Conservation (phyloP, 1,284 basidiomycete genomes). For the Moesziomyces globuligerus region DNA sequence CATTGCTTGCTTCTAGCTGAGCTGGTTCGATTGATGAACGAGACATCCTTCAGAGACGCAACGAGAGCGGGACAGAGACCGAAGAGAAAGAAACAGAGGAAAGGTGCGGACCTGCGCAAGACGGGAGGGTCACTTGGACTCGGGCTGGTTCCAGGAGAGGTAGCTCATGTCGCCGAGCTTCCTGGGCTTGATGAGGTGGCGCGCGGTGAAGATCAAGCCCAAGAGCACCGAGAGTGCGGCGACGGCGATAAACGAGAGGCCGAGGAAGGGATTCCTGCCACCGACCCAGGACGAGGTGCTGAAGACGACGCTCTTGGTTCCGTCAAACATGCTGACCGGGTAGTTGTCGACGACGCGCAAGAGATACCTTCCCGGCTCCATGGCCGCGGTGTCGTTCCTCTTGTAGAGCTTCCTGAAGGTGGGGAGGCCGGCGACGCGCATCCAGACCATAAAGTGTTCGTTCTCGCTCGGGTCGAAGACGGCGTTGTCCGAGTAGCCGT, state of each 20-base stretch:
- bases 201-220: conserved; percentile 85
- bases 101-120: not conserved
- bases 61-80: too few relatives aligned
- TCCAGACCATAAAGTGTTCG: conserved; percentile 99
- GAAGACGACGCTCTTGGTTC: conserved; percentile 95
- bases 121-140: conserved; percentile 27
- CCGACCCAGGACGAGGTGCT: conserved; percentile 98
- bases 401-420: conserved; percentile 96
- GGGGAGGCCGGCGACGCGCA: conserved; percentile 95
- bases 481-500: conserved; percentile 76
- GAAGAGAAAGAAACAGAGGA: not conserved
- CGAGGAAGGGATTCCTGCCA: conserved; percentile 95
- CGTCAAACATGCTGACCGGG: conserved; percentile 88
- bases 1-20: too few relatives aligned
- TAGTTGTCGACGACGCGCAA: conserved; percentile 87
- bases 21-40: too few relatives aligned
- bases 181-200: conserved; percentile 92
- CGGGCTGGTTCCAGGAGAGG: conserved; percentile 64
- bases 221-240: conserved; percentile 87
- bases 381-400: conserved; percentile 82
- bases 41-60: not conserved
- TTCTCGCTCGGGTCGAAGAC: conserved; percentile 81
- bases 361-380: conserved; percentile 80
- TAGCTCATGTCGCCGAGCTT: conserved; percentile 71
- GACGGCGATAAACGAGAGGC: conserved; percentile 93